Evolutionary conservation across 441 rosid species (phyloP), one percentile per base, ranked within the genome.

Genomic region (Bruguiera hainesii): DNA sequence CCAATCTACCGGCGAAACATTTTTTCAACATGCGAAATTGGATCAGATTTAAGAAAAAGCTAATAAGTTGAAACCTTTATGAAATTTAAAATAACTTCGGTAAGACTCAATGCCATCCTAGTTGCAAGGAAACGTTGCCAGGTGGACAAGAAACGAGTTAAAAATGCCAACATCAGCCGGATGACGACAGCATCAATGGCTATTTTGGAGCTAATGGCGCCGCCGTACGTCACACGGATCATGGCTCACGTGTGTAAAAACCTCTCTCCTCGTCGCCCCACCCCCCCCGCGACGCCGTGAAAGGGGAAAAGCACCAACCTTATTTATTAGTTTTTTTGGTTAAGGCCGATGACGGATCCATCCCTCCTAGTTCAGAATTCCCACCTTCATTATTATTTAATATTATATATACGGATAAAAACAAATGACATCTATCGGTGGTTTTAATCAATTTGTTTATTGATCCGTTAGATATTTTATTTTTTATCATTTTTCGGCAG

Each of bases 221-320:
- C 78, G 84, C 86, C 86, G 68, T 73, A 57, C 82, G 80, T 79
- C 88, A 80, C 67, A 55, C 48, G 1, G 18, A 42, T 42, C 2
- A 2, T 69, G 77, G 75, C 76, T 64, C 84, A 80, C 84, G 84
- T 84, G 85, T 68, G 63, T n/a, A 1, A 60, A 42, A 13, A 3
- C 48, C 18, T 11, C 48, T 3, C 48, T 13, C 48, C 37, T 33
- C 37, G 37, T 33, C 37, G 2, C 26, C 26, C 26, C 26, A 26
- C 26, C 26, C 26, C 26, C 1, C 1, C 26, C 7, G 1, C 33
- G 33, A 5, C 33, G 5, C 67, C 70, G n/a, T 6, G 25, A 65
- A 33, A 13, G 19, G 19, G 1, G 19, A 29, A 51, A 26, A 1
- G 18, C 48, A 42, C 18, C 18, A 0, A 1, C 48, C 0, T 42